Percentiles rank a stretch among this genome's conserved stretches.
These are phyloP conservation scores for Clitoria ternatea DNA, from an alignment of 306 rosid genomes.

Conservation along the genomic window DNA sequence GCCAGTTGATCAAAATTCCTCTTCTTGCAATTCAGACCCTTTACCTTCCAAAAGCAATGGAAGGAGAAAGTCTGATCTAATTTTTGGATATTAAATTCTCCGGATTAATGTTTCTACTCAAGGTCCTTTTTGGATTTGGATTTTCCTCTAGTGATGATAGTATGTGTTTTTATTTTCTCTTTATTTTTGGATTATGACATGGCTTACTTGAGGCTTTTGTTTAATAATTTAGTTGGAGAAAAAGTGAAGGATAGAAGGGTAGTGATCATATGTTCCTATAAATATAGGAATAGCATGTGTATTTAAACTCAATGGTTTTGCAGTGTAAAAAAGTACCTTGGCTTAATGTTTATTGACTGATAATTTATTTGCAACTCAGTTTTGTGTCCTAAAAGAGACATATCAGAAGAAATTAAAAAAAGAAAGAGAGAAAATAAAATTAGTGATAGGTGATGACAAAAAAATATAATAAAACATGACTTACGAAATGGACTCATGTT, in stretches of 20 bases:
- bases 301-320: background rate
- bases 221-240: background rate
- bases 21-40: background rate
- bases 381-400: too few species aligned
- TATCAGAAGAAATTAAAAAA: too few species aligned
- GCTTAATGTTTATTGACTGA: background rate
- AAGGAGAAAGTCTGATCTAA: constrained; percentile 27
- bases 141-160: constrained; percentile 19
- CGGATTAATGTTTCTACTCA: constrained; percentile 13
- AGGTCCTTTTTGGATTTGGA: constrained; percentile 4
- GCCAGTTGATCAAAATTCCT: constrained; percentile 33
- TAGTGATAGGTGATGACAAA: too few species aligned
- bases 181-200: background rate
- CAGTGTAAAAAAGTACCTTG: background rate
- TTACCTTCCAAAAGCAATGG: constrained; percentile 21
- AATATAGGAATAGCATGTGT: background rate
- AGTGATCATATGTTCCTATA: background rate
- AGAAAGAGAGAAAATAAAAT: too few species aligned
- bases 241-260: background rate
- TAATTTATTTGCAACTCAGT: background rate
- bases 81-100: constrained; percentile 15
- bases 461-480: too few species aligned
- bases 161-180: background rate
- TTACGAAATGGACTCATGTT: background rate
- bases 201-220: background rate